Conservation (phyloP, 2,329 filamentous ascomycete species). For the Fusarium buharicum region DNA sequence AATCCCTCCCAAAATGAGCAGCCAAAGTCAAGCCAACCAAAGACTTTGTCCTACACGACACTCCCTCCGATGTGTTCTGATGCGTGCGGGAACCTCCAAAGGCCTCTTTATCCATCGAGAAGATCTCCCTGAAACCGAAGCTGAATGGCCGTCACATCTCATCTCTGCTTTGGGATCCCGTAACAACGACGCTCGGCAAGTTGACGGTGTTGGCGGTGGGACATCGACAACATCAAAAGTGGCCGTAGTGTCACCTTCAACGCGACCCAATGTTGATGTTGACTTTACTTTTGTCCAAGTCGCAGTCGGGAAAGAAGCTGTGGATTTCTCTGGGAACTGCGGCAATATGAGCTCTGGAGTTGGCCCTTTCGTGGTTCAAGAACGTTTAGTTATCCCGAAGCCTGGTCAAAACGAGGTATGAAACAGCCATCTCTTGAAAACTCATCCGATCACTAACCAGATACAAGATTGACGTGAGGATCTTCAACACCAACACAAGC, state of each 20-base stretch:
- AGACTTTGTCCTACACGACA: constrained; percentile 23
- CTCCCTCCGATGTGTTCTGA: constrained; percentile 63
- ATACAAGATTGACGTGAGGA: constrained; percentile 50
- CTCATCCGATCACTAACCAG: background rate
- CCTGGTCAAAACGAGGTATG: constrained; percentile 44
- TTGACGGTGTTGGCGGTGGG: constrained; percentile 71
- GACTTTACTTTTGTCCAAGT: constrained; percentile 73
- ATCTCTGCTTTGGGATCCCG: constrained; percentile 64
- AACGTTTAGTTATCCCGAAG: constrained; percentile 52
- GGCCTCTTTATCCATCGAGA: constrained; percentile 67
- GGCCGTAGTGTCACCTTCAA: constrained; percentile 61
- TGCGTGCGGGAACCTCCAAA: constrained; percentile 71
- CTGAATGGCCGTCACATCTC: constrained; percentile 64
- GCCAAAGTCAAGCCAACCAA: background rate
- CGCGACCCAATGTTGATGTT: constrained; percentile 60
- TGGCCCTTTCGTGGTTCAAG: constrained; percentile 68
- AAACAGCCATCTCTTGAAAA: no score
- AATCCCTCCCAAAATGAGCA: constrained; percentile 11
- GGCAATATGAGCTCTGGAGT: constrained; percentile 71
- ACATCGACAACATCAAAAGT: constrained; percentile 71
- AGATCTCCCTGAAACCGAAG: constrained; percentile 59
- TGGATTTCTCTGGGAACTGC: constrained; percentile 70
- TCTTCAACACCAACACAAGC: constrained; percentile 72
- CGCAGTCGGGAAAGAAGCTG: constrained; percentile 63
- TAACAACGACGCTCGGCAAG: constrained; percentile 61